Percentiles rank a stretch among this genome's conserved stretches.
Conservation (phyloP, 169 alveolate genomes). For the Plasmodium sp. region DNA sequence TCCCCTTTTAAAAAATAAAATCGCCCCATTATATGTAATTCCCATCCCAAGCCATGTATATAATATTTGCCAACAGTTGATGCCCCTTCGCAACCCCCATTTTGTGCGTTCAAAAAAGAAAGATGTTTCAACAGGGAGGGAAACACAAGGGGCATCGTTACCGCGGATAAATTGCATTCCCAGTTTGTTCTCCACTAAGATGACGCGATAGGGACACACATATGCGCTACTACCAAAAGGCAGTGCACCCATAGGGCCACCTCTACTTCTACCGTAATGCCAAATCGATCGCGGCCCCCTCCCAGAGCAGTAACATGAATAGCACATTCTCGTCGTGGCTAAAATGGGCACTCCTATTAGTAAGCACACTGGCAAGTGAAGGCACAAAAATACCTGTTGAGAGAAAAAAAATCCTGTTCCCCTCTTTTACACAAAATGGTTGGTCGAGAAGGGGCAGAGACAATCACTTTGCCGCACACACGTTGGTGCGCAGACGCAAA, state of each 20-base stretch:
- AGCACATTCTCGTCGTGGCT: background rate
- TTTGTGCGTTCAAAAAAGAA: background rate
- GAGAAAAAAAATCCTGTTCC: slow-evolving; percentile 3
- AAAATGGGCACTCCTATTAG: slow-evolving; percentile 13
- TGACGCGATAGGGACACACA: background rate
- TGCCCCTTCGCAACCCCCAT: background rate
- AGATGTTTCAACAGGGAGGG: background rate
- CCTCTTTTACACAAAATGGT: slow-evolving; percentile 20
- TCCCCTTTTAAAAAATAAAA: background rate
- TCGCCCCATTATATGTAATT: background rate
- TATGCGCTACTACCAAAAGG: background rate
- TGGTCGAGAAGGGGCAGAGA: background rate
- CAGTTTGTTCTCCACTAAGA: background rate
- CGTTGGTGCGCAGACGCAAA: background rate
- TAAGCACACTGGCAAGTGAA: background rate
- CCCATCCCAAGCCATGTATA: background rate
- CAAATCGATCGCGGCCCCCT: background rate
- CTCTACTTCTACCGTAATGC: background rate
- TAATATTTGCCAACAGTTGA: background rate
- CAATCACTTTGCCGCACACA: background rate
- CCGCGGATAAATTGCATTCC: background rate
- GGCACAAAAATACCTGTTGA: background rate
- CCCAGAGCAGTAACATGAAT: slow-evolving; percentile 21
- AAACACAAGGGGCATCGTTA: background rate
- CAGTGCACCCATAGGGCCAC: background rate